Conservation (phyloP, 345 rosid species). For the Alliaria petiolata region DNA sequence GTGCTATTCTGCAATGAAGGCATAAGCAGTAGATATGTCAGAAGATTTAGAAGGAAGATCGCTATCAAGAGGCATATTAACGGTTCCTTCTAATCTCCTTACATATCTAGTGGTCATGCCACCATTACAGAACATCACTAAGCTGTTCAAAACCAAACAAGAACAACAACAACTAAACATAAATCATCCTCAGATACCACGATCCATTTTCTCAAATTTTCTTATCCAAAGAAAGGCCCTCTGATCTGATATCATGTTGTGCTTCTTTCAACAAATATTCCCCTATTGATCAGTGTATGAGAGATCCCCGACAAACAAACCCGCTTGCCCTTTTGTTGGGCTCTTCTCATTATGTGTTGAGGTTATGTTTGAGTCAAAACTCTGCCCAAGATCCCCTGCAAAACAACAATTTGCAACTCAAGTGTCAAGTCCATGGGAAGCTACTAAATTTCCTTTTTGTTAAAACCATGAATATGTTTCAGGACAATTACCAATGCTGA, state of each 20-base stretch:
- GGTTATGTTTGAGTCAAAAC: background rate
- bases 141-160: background rate
- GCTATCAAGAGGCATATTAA: background rate
- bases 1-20: slow-evolving; percentile 48
- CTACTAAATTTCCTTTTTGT: too few relatives aligned
- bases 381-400: background rate
- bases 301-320: too few relatives aligned
- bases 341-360: background rate
- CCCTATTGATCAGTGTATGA: too few relatives aligned
- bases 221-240: background rate
- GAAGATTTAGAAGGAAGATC: slow-evolving; percentile 41
- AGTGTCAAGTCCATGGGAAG: background rate
- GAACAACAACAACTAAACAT: background rate
- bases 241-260: background rate
- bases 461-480: background rate
- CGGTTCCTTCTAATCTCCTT: background rate
- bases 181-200: too few relatives aligned
- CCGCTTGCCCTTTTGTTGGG: background rate
- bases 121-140: background rate
- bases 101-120: background rate
- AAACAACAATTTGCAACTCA: background rate
- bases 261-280: background rate
- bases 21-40: slow-evolving; percentile 48
- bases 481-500: background rate
- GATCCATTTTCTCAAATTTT: background rate